Conservation (phyloP, 2,329 filamentous ascomycete genomes). For the Pseudogymnoascus sp. region DNA sequence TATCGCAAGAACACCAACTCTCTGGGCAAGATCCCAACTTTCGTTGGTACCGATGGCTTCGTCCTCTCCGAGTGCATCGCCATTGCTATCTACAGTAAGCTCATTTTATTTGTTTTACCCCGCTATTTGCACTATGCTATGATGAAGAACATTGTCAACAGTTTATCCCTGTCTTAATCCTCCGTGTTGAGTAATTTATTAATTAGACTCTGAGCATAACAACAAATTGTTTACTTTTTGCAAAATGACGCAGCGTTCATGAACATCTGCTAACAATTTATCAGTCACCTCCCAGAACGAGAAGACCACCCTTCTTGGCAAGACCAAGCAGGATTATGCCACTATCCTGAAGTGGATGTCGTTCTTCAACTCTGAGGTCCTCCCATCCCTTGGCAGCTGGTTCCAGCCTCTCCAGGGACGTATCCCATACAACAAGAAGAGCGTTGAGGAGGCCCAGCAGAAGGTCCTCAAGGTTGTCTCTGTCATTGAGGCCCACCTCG, state of each 20-base stretch:
- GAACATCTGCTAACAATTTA: slow-evolving; percentile 19
- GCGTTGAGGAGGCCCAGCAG: slow-evolving; percentile 72
- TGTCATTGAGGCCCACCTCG: slow-evolving; percentile 79
- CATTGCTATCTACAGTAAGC: slow-evolving; percentile 96
- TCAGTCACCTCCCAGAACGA: slow-evolving; percentile 98
- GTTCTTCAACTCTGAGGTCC: slow-evolving; percentile 84
- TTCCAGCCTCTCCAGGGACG: slow-evolving; percentile 78
- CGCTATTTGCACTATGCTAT: slow-evolving; percentile 18
- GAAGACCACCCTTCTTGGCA: slow-evolving; percentile 98
- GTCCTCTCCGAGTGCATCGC: slow-evolving; percentile 83
- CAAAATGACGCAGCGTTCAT: slow-evolving; percentile 13
- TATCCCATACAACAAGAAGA: slow-evolving; percentile 96
- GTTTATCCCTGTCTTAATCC: slow-evolving; percentile 98
- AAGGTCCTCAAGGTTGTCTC: slow-evolving; percentile 57
- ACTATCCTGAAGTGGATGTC: slow-evolving; percentile 98
- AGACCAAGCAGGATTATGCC: slow-evolving; percentile 99
- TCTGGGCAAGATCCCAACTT: slow-evolving; percentile 86
- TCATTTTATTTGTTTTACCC: slow-evolving; percentile 12
- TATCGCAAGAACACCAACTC: slow-evolving; percentile 81
- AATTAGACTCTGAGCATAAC: slow-evolving; percentile 68
- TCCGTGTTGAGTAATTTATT: slow-evolving; percentile 71
- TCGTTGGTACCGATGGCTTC: slow-evolving; percentile 87
- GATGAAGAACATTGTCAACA: slow-evolving; percentile 57
- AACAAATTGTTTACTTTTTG: slow-evolving; percentile 9
- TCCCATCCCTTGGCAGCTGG: slow-evolving; percentile 67